Conservation (phyloP, 148 eudicot species). For the Oxyria digyna region DNA sequence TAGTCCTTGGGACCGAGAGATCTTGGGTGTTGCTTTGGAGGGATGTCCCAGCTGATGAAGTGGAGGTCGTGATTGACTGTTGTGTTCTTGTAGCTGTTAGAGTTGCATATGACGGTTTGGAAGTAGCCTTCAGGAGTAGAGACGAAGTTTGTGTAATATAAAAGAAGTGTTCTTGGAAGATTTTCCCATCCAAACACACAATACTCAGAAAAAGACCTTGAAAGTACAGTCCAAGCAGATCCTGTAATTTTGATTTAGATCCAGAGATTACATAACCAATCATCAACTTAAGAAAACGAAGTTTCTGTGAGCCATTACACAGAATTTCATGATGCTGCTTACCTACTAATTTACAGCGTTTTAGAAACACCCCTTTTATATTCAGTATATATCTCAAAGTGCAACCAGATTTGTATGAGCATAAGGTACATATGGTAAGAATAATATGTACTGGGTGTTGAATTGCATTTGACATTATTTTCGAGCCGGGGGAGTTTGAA, state of each 20-base stretch:
- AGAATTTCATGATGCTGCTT: too few species aligned
- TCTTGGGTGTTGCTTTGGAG: slow-evolving; percentile 87
- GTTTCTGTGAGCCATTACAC: too few species aligned
- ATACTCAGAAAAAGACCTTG: slow-evolving; percentile 80
- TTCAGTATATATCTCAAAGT: too few species aligned
- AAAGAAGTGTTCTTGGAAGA: slow-evolving; percentile 82
- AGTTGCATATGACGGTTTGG: slow-evolving; percentile 84
- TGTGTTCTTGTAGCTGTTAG: slow-evolving; percentile 56
- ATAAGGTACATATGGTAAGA: not conserved
- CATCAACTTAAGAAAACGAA: too few species aligned
- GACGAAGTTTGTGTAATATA: slow-evolving; percentile 89
- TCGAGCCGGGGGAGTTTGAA: too few species aligned
- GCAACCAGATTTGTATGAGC: not conserved
- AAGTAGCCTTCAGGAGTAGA: slow-evolving; percentile 91
- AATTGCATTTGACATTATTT: too few species aligned
- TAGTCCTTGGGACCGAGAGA: slow-evolving; percentile 65
- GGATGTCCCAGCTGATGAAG: slow-evolving; percentile 72
- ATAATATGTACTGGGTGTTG: not conserved
- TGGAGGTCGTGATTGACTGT: slow-evolving; percentile 80
- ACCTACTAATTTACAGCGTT: too few species aligned
- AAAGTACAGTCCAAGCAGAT: slow-evolving; percentile 83
- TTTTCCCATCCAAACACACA: slow-evolving; percentile 73
- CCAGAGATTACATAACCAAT: too few species aligned
- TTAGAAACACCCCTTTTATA: too few species aligned
- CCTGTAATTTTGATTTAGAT: too few species aligned